Percentiles rank a stretch among this genome's conserved stretches.
phyloP scores from a whole-genome alignment of 1,284 basidiomycete genomes.

The Heterobasidion annosum region DNA sequence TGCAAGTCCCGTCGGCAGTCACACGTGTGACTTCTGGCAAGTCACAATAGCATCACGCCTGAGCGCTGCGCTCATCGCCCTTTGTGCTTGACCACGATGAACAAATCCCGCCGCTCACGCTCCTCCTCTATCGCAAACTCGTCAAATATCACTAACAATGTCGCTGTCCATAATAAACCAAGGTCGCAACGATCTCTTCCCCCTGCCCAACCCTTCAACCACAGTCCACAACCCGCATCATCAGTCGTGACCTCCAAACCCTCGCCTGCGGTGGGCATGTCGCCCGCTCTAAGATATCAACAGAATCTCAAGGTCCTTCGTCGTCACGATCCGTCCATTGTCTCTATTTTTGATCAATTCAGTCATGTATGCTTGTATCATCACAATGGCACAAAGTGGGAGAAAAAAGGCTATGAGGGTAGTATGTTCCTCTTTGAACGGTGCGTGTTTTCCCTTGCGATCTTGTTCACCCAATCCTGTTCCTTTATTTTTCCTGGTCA shows the following conservation, averaged over 20 bases:
- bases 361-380: slow-evolving; percentile 78
- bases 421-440: slow-evolving; percentile 85
- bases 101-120: neutral
- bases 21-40: no score
- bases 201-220: neutral
- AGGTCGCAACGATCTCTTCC: slow-evolving; percentile 4
- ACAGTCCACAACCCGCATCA: slow-evolving; percentile 1
- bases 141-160: neutral
- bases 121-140: neutral
- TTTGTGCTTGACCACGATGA: neutral
- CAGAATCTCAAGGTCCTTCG: slow-evolving; percentile 81
- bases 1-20: no score
- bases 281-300: slow-evolving; percentile 50
- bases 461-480: neutral
- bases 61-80: neutral
- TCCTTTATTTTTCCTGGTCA: neutral
- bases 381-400: slow-evolving; percentile 64
- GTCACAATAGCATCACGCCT: neutral
- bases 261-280: slow-evolving; percentile 30
- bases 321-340: slow-evolving; percentile 73
- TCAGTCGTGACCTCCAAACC: slow-evolving; percentile 1
- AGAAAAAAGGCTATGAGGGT: slow-evolving; percentile 81
- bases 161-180: neutral
- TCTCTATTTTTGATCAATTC: slow-evolving; percentile 77
- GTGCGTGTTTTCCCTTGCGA: slow-evolving; percentile 28